Evolutionary conservation across 2,329 filamentous ascomycete species (phyloP).

Genomic region (Cordyceps cicadae): DNA sequence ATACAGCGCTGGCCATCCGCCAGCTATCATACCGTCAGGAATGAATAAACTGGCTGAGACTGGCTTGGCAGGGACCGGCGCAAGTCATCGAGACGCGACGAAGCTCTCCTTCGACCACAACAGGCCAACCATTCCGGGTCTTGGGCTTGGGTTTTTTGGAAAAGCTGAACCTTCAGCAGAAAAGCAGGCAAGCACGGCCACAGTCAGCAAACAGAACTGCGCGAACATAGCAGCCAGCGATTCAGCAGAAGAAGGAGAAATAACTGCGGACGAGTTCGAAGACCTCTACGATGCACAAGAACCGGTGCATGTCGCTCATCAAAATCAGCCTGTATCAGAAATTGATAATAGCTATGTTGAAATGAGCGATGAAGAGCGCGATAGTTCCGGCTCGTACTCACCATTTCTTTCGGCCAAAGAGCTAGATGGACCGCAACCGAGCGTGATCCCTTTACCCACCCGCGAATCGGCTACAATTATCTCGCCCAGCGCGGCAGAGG

Average conservation of each 20-base stretch:
- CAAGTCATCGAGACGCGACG: background rate
- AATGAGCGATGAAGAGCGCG: conserved; percentile 21
- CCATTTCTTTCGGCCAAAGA: conserved; percentile 44
- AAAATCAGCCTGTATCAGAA: background rate
- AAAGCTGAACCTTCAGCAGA: background rate
- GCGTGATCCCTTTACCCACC: background rate
- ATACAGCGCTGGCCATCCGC: background rate
- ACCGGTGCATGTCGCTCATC: background rate
- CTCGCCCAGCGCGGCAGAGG: background rate
- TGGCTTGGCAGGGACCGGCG: background rate
- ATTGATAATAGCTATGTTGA: conserved; percentile 13
- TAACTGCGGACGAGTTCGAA: conserved; percentile 61
- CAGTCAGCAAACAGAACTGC: background rate
- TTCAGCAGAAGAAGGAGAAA: conserved; percentile 60
- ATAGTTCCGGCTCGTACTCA: conserved; percentile 45
- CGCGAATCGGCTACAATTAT: background rate
- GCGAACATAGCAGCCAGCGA: background rate
- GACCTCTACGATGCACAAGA: conserved; percentile 42
- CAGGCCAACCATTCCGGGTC: conserved; percentile 20
- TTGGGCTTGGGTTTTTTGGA: conserved; percentile 15
- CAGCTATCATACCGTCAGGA: background rate
- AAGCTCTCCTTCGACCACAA: conserved; percentile 15
- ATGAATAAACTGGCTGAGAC: background rate
- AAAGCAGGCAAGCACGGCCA: background rate
- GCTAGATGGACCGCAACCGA: conserved; percentile 21